Conservation (phyloP, 176 grass and related monocot genomes). For the Triticum turgidum region DNA sequence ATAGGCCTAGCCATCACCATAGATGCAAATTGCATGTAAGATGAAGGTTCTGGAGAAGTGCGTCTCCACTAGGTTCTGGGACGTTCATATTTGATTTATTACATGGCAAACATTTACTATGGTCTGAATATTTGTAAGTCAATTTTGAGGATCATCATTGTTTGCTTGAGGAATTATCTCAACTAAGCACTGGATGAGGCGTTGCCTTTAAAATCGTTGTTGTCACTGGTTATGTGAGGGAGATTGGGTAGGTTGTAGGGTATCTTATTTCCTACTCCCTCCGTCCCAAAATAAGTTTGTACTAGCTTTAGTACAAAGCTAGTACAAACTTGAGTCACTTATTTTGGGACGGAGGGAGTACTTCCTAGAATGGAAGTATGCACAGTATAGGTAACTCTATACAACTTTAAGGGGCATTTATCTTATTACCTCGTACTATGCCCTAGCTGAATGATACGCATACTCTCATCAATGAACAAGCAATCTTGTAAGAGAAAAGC, state of each 20-base stretch:
- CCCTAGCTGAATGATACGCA: background rate
- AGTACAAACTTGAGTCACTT: too few species aligned
- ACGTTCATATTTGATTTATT: background rate
- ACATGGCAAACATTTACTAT: background rate
- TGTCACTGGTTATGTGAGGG: background rate
- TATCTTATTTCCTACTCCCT: background rate
- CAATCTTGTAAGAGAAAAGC: background rate
- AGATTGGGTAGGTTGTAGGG: background rate
- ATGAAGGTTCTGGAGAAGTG: background rate
- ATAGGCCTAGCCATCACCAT: background rate
- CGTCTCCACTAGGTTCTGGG: background rate
- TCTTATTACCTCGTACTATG: background rate
- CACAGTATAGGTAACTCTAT: background rate
- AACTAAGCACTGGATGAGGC: background rate
- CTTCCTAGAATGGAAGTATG: background rate
- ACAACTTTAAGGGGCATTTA: background rate
- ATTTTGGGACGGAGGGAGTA: too few species aligned
- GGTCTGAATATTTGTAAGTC: background rate
- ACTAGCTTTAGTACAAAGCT: too few species aligned
- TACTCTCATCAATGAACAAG: background rate
- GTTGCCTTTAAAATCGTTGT: background rate
- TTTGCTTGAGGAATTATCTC: background rate
- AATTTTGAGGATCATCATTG: background rate
- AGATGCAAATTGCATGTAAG: slow-evolving; percentile 6
- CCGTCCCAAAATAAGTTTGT: too few species aligned